Percentiles rank a stretch among this genome's conserved stretches.
phyloP scores from a whole-genome alignment of 352 stramenopile genomes.

The Bremia lactucae region DNA sequence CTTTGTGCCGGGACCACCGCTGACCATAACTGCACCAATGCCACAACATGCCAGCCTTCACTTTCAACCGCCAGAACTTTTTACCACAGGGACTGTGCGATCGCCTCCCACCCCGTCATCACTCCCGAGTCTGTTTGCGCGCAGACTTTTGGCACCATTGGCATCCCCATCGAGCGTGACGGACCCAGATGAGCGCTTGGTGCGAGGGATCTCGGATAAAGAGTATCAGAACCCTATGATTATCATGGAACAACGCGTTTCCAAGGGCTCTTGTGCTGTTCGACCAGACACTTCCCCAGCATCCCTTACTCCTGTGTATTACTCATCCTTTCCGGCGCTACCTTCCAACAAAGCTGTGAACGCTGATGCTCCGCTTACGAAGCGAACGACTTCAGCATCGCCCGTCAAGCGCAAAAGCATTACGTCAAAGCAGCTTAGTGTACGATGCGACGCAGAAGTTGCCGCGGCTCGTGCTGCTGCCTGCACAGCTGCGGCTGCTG shows the following conservation, averaged over 20 bases:
- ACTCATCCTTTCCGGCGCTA: constrained; percentile 21
- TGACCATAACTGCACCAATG: constrained; percentile 39
- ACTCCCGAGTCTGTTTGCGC: constrained; percentile 39
- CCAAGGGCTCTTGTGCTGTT: constrained; percentile 7
- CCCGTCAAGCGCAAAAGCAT: constrained; percentile 73
- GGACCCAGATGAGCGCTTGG: constrained; percentile 11
- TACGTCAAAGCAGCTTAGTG: constrained; percentile 53
- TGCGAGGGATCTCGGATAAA: constrained; percentile 12
- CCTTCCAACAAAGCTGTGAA: constrained; percentile 4
- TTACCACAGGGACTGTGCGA: constrained; percentile 13
- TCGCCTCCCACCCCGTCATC: constrained; percentile 25
- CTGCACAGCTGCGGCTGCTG: constrained; percentile 7
- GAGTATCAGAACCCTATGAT: constrained; percentile 18
- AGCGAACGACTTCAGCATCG: constrained; percentile 19
- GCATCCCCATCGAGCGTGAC: constrained; percentile 20
- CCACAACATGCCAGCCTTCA: constrained; percentile 20
- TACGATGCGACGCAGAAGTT: constrained; percentile 27
- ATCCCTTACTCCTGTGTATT: constrained; percentile 40
- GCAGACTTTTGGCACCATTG: constrained; percentile 30
- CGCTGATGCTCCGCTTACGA: not conserved
- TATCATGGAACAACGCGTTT: constrained; percentile 15
- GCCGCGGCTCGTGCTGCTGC: constrained; percentile 26
- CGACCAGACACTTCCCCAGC: constrained; percentile 25
- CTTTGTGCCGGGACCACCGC: constrained; percentile 22
- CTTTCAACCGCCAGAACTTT: constrained; percentile 29